Evolutionary conservation across 2,329 filamentous ascomycete genomes (phyloP).

Genomic region (Ophiostoma tasmaniense): DNA sequence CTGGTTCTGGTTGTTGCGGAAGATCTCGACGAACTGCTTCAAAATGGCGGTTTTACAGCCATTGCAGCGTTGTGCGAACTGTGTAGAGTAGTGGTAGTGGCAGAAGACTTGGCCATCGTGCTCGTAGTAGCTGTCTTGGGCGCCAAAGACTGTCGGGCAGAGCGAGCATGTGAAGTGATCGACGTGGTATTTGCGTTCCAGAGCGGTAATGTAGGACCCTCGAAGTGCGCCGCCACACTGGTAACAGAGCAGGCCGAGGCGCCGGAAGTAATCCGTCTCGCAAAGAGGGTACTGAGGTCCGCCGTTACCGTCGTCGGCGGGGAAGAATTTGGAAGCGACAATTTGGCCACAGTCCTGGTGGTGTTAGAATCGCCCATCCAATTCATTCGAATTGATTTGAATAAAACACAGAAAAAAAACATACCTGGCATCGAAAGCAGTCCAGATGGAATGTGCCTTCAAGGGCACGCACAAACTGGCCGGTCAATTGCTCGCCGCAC

Average conservation of each 20-base stretch:
- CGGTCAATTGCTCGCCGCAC: conserved; percentile 77
- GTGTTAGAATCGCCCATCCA: conserved; percentile 34
- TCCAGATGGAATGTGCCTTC: conserved; percentile 94
- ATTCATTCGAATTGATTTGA: not conserved
- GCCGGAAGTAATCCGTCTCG: conserved; percentile 94
- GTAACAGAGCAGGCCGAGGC: conserved; percentile 82
- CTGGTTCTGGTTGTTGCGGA: conserved; percentile 93
- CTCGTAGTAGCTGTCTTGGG: conserved; percentile 97
- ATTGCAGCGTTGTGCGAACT: conserved; percentile 91
- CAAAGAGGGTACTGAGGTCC: conserved; percentile 86
- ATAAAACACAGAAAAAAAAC: conserved; percentile 23
- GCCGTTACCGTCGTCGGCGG: conserved; percentile 82
- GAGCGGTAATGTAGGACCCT: conserved; percentile 94
- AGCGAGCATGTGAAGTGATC: conserved; percentile 98
- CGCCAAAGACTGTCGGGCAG: conserved; percentile 94
- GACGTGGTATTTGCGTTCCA: conserved; percentile 97
- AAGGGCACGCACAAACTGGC: conserved; percentile 90
- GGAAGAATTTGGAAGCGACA: conserved; percentile 98
- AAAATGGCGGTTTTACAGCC: conserved; percentile 95
- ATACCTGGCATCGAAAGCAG: conserved; percentile 93
- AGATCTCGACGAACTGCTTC: conserved; percentile 99
- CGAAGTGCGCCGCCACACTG: conserved; percentile 87
- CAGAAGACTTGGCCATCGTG: conserved; percentile 95
- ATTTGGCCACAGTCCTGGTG: conserved; percentile 87
- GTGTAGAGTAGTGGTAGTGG: conserved; percentile 97